Base-by-base conservation (phyloP, 176 grass and related monocot species). In the Cenchrus americanus region DNA sequence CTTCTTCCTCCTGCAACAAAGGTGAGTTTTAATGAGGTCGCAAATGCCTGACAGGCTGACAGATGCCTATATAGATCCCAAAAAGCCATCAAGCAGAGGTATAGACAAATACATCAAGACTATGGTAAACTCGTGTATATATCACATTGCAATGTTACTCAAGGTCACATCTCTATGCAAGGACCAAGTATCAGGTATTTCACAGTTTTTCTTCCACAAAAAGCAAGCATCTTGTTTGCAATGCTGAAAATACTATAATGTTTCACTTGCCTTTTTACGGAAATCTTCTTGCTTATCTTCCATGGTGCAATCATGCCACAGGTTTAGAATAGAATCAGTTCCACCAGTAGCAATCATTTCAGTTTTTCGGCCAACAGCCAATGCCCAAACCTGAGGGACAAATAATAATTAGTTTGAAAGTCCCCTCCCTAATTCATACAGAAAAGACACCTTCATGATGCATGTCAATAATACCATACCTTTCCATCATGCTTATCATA, bases 401-500 rank as follows among this genome's bases (percentile, higher is more conserved):
- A 75, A 17, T 55, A 55, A 60, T 51, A 66, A 43, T 75, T 42
- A 84, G 30, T 77, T 32, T 48, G 37, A 12, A 1, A 75, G 6
- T 10, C 40, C 67, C 52, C 40, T 80, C 18, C 21, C 73, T 44
- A 43, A 69, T 62, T 62, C 12, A 77, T 19, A 27, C 37, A 81
- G 1, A 8, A 32, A 70, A 89, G 14, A 71, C 14, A 67, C 19
- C 14, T 70, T 21, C 1, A 7, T 76, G 59, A 81, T 63, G 65
- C 5, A 17, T 63, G 47, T 3, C 0, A 42, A 63, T 72, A 10
- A 55, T 66, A 79, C 13, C 57, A 44, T 85, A 99, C 93, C 91
- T 99, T 99, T 23, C 91, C 93, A 83, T 96, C 93, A 80, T 99
- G 96, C 54, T 96, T 89, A 84, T 99, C 93, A 84, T 96, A 99